Evolutionary conservation across 2,329 filamentous ascomycete species (phyloP).

Genomic region (Raffaelea deltoideospora): DNA sequence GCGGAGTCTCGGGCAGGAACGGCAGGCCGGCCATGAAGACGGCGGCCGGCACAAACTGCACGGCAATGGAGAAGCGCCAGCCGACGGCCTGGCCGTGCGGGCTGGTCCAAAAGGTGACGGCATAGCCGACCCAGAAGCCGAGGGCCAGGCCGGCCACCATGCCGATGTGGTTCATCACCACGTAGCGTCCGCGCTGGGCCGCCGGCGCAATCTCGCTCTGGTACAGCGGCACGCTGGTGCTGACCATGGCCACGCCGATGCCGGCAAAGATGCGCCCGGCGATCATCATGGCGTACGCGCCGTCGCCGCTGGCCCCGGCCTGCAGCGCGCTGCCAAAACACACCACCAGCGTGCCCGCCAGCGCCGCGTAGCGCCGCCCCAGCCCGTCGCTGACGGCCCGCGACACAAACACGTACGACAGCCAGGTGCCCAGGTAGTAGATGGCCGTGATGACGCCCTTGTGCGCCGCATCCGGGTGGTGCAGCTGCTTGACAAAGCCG

Average conservation of each 20-base stretch:
- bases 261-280: constrained; percentile 36
- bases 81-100: constrained; percentile 27
- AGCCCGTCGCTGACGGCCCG: constrained; percentile 34
- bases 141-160: constrained; percentile 37
- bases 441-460: constrained; percentile 39
- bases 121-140: constrained; percentile 44
- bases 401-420: constrained; percentile 38
- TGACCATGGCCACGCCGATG: constrained; percentile 37
- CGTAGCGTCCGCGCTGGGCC: constrained; percentile 35
- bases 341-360: constrained; percentile 29
- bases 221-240: constrained; percentile 41
- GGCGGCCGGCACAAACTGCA: constrained; percentile 33
- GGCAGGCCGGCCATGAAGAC: constrained; percentile 34
- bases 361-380: constrained; percentile 34
- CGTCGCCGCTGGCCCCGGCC: constrained; percentile 23
- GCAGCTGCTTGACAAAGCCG: constrained; percentile 32
- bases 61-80: constrained; percentile 36
- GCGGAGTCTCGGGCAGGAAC: constrained; percentile 38
- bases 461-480: constrained; percentile 25
- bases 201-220: constrained; percentile 42
- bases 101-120: constrained; percentile 35
- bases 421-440: constrained; percentile 42
- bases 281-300: constrained; percentile 31
- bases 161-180: constrained; percentile 44
- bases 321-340: constrained; percentile 34